Base-by-base conservation (phyloP, 345 rosid species). In the Rhizophora mangle region DNA sequence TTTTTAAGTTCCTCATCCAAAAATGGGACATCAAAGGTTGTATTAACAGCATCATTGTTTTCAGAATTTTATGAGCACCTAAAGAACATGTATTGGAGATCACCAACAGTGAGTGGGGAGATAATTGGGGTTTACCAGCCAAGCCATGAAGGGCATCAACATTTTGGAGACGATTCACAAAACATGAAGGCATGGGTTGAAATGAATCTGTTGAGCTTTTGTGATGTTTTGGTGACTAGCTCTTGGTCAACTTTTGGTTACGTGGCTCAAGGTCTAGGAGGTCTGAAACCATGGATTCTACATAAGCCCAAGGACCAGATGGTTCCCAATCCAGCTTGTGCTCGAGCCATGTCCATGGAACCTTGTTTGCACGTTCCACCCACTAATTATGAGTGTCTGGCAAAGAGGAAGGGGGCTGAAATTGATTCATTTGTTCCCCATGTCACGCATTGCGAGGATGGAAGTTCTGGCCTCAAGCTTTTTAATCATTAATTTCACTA, bases 251-350 rank as follows among this genome's bases (percentile, higher is more conserved):
- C 78, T 27, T 74, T 74, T 36, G 73, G 78, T 20, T 74, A 74
- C 24, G 62, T 74, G 15, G 73, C 73, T 58, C 78, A 74, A 51
- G 78, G 78, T 9, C 71, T 74, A 5, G 74, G 78, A 57, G 78
- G 67, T 16, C 10, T 67, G 51, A 74, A 22, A 52, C 73, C 79
- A 18, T 65, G 79, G 79, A 65, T 75, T 39, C 74, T 70, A 1
- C 21, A 69, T 19, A 30, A 34, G 66, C 72, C 72, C 10, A 56
- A 67, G n/a, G 39, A 51, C 2, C 22, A 32, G 55, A 32, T 3
- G 39, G 9, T 32, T 5, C 21, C 62, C 16, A 30, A 62, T n/a
- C 56, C 54, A 8, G 43, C 71, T 20, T 73, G 72, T 30, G 5
- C 21, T 27, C 57, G 22, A 21, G 64, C 62, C 19, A 21, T 27